Percentiles rank a stretch among this genome's conserved stretches.
phyloP scores from a whole-genome alignment of 2,329 filamentous ascomycete species.

The Paramyrothecium sp. region DNA sequence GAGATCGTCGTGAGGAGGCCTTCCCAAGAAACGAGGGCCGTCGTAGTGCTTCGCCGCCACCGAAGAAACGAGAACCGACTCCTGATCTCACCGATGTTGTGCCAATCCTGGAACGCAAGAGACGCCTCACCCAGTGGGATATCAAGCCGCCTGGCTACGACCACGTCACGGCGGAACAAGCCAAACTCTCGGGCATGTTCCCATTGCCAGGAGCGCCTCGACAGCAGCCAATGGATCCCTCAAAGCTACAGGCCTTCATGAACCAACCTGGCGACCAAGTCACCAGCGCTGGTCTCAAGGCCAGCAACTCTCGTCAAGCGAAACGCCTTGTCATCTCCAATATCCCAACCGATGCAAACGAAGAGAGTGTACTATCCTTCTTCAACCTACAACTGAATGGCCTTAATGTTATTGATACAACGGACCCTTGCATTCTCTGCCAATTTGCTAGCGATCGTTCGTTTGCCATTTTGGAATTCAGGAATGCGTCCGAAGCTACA shows the following conservation, averaged over 20 bases:
- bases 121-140: conserved; percentile 97
- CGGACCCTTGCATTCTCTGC: conserved; percentile 81
- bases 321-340: conserved; percentile 91
- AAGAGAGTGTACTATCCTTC: conserved; percentile 76
- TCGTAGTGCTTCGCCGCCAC: conserved; percentile 76
- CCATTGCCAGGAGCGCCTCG: conserved; percentile 92
- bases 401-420: conserved; percentile 83
- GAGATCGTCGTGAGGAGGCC: conserved; percentile 40
- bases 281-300: conserved; percentile 79
- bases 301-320: conserved; percentile 88
- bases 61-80: conserved; percentile 91
- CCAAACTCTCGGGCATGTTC: conserved; percentile 99
- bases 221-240: conserved; percentile 93
- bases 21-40: conserved; percentile 51
- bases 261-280: conserved; percentile 75
- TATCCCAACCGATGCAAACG: conserved; percentile 68
- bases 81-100: conserved; percentile 87
- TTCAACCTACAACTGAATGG: conserved; percentile 97
- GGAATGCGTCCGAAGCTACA: conserved; percentile 81
- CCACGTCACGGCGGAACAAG: conserved; percentile 96
- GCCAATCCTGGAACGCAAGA: conserved; percentile 81
- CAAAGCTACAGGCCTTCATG: conserved; percentile 92
- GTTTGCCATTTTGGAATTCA: conserved; percentile 91
- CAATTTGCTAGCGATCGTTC: conserved; percentile 76
- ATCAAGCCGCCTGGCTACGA: conserved; percentile 98